Base-by-base conservation (phyloP, 495 filamentous ascomycete genomes). In the Rhypophila decipiens region DNA sequence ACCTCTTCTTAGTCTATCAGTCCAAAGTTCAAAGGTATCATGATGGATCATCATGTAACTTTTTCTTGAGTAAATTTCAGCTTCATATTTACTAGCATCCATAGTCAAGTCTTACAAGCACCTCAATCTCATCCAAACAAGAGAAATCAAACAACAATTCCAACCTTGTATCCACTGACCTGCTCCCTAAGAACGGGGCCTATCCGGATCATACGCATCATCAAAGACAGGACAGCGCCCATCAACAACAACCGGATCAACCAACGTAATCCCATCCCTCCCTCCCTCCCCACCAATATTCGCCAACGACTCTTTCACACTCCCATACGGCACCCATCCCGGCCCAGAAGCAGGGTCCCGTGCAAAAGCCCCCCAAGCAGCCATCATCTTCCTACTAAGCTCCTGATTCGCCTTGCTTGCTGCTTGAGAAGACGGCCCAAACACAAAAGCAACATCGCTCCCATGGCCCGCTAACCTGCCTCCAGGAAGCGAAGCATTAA, bases 401-500 rank as follows among this genome's bases (percentile, higher is more conserved):
- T 13, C 7, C 27, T 31, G 27, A 13, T 31, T 31, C 13, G 27
- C 27, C 13, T 7, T 31, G 7, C 7, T 31, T 13, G 13, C 13
- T 13, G 27, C 13, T 38, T 37, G 27, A 24, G 35, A 39, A 12
- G 15, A 17, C 18, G 46, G 21, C 21, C 46, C 46, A 49, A 49
- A 49, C 13, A 49, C n/a, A 18, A 49, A 49, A 11, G 20, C 27
- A 13, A 49, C 46, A 35, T 49, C 46, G 38, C 37, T 49, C 24
- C 46, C 46, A n/a, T 49, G 46, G 9, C 46, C 39, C 2, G 46
- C 46, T 5, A 31, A 27, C 10, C 39, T 23, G 2, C 39, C 46
- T 13, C 24, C 18, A 18, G 46, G 46, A 19, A 49, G 24, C 8
- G 46, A 49, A 12, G 46, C 46, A n/a, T 49, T 49, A 39, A 49